Base-by-base conservation (phyloP, 2,329 filamentous ascomycete genomes). In the Cyanodermella asteris region DNA sequence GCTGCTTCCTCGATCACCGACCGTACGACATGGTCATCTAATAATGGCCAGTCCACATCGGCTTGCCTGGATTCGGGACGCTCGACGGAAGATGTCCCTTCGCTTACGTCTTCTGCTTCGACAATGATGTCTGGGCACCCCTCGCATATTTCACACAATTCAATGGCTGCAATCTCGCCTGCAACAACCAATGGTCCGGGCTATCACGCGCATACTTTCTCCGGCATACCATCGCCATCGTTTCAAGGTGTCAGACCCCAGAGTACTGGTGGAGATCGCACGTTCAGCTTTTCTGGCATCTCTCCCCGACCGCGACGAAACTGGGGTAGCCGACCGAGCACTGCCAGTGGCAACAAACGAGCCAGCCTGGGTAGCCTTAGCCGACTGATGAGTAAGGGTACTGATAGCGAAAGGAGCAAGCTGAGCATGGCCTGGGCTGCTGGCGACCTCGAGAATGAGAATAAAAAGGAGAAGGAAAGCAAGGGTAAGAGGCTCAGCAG, bases 31-130 rank as follows among this genome's bases (percentile, higher is more conserved):
- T 46, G n/a, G n/a, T n/a, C n/a, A n/a, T 40, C 34, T 43, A 42
- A 30, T 19, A 40, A 36, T n/a, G 29, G 32, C 10, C 36, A 38
- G 10, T 33, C 39, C 5, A 34, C 43, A 21, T 46, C 54, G 20
- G 41, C 43, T 13, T 39, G 40, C 21, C 39, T 45, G 24, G 49
- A 53, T 9, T 42, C 45, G 17, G 50, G 52, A 20, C 43, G 42
- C 18, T 59, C 55, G 2, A 42, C 49, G 20, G 55, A 59, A 21
- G 55, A 59, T 43, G 51, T 58, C 4, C 55, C 55, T 10, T 59
- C 55, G 14, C 38, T 59, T 16, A 57, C 50, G 14, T 56, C 55
- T 36, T 56, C 53, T 34, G 46, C 52, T 20, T 59, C 55, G 2
- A 57, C 51, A 7, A 49, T 45, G 38, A 52, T 51, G 14, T 53